Evolutionary conservation across 208 protist species (phyloP), one percentile per base, ranked within the genome.

Genomic region (Leptomonas pyrrhocoris): DNA sequence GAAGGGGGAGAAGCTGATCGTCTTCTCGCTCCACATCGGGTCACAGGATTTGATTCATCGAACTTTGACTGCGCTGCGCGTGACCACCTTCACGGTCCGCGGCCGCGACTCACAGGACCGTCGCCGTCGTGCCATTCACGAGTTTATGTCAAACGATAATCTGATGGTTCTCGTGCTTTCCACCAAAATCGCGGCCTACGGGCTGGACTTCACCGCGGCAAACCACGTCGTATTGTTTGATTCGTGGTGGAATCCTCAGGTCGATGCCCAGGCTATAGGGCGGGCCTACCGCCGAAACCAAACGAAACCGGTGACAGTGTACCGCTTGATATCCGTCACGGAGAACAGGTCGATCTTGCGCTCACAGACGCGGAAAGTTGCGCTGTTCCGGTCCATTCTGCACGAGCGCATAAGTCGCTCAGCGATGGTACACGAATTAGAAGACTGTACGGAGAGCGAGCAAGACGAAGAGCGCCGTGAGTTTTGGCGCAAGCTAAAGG

Each of bases 141-240:
- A 82, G 53, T 97, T 97, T 73, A 80, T 63, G 46, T 58, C 74
- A 1, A 72, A 92, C 55, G 58, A 79, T 4, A 72, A 79, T 18
- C 48, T 94, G 48, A 68, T 59, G 11, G 84, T 75, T 25, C 76
- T 99, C 59, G 83, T 99, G 43, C 74, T 99, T 4, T 99, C 97
- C 0, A 99, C 98, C 5, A 94, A 96, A 51, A 97, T 99, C 42
- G 98, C 97, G 21, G 98, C 98, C 9, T 91, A 99, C 18, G 99
- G 99, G 27, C 97, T 99, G 48, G 99, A 99, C 74, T 92, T 99
- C 36, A 97, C 94, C 1, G 97, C 94, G 2, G 99, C 98, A 16
- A 98, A 99, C 75, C 99, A 98, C 21, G 98, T 99, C 8, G 89
- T 99, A 34, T 91, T 99, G 30, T 99, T 98, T 78, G 99, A 99